Percentiles rank a stretch among this genome's conserved stretches.
Conservation (phyloP, 2,329 filamentous ascomycete species). For the Cladophialophora yegresii region DNA sequence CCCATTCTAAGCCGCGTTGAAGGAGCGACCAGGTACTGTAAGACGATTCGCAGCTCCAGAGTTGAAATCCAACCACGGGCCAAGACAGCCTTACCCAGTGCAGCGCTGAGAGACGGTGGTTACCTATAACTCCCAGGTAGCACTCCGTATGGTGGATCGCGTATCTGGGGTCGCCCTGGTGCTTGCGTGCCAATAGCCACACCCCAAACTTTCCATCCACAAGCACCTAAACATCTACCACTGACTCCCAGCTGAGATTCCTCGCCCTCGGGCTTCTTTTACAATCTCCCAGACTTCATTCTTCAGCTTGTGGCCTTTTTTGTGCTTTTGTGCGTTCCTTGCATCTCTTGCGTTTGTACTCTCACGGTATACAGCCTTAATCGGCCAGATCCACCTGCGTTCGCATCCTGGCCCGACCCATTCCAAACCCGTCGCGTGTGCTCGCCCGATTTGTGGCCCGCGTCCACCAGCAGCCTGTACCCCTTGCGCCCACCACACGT, state of each 20-base stretch:
- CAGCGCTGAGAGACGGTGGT: slow-evolving; percentile 1
- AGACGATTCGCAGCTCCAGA: neutral
- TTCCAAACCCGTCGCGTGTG: slow-evolving; percentile 22
- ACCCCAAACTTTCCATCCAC: slow-evolving; percentile 8
- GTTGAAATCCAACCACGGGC: slow-evolving; percentile 5
- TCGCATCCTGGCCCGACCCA: slow-evolving; percentile 14
- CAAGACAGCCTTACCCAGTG: slow-evolving; percentile 11
- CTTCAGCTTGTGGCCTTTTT: slow-evolving; percentile 13
- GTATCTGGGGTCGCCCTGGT: slow-evolving; percentile 5
- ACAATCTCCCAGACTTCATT: slow-evolving; percentile 13
- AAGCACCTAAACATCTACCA: slow-evolving; percentile 3
- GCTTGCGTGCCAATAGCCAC: slow-evolving; percentile 7
- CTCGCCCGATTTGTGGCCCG: slow-evolving; percentile 24
- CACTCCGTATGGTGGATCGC: slow-evolving; percentile 7
- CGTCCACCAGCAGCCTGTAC: slow-evolving; percentile 33
- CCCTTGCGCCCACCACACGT: slow-evolving; percentile 37
- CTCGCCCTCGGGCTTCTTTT: slow-evolving; percentile 20
- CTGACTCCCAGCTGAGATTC: slow-evolving; percentile 19
- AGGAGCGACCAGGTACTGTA: neutral
- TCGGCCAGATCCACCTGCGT: slow-evolving; percentile 5
- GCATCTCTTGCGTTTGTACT: slow-evolving; percentile 14
- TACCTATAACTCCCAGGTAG: slow-evolving; percentile 9
- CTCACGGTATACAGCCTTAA: slow-evolving; percentile 9
- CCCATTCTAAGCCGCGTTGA: neutral
- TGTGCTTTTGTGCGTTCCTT: slow-evolving; percentile 14